Conservation (phyloP, 179 eudicot genomes). For the Camellia oleifera region DNA sequence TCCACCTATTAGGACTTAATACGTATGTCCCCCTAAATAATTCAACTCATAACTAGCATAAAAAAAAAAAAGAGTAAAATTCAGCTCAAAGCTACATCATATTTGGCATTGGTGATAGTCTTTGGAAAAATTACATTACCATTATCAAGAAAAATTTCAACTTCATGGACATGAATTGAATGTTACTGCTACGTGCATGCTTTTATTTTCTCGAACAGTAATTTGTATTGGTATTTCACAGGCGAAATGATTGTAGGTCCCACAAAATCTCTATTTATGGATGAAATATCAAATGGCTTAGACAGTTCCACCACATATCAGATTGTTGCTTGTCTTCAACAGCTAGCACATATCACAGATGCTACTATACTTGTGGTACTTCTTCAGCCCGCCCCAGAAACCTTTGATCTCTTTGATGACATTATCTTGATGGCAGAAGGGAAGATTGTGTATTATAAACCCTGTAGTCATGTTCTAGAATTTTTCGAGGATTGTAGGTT, state of each 20-base stretch:
- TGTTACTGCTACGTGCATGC: not conserved
- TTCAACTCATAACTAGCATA: no score
- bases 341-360: constrained; percentile 69
- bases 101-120: no score
- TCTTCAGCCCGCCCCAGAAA: constrained; percentile 91
- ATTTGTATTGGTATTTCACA: constrained; percentile 23
- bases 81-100: no score
- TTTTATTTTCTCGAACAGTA: not conserved
- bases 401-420: constrained; percentile 78
- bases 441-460: constrained; percentile 71
- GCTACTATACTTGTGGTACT: constrained; percentile 67
- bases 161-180: no score
- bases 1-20: no score
- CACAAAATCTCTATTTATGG: constrained; percentile 73
- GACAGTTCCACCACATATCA: constrained; percentile 95
- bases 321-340: constrained; percentile 67
- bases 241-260: constrained; percentile 94
- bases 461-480: constrained; percentile 43
- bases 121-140: no score
- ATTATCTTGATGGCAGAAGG: constrained; percentile 86
- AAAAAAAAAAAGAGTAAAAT: no score
- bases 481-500: constrained; percentile 72
- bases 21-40: no score
- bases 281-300: constrained; percentile 87
- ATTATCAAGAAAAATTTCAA: no score